Conservation (phyloP, 2,329 filamentous ascomycete genomes). For the Microthyrium microscopicum region DNA sequence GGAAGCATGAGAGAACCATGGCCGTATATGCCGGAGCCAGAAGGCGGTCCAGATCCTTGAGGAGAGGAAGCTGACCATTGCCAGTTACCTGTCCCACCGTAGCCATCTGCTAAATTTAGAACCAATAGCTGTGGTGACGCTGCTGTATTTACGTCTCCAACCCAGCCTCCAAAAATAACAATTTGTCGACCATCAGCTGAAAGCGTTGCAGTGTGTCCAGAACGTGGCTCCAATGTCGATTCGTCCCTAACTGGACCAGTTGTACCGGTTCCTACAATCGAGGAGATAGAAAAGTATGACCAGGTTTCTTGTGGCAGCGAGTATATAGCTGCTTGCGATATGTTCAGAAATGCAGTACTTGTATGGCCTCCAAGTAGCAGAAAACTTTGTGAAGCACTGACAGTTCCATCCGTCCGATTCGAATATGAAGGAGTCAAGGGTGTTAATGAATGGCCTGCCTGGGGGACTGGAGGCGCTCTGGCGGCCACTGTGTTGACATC, state of each 20-base stretch:
- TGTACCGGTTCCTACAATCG: conserved; percentile 21
- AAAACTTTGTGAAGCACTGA: conserved; percentile 60
- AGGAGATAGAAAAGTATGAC: conserved; percentile 47
- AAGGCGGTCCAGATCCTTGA: conserved; percentile 14
- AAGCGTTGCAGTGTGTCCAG: conserved; percentile 74
- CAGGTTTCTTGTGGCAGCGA: conserved; percentile 73
- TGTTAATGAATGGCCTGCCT: conserved; percentile 78
- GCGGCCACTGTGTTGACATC: conserved; percentile 29
- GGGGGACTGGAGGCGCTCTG: conserved; percentile 53
- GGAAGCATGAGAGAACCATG: conserved; percentile 46
- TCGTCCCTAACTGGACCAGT: conserved; percentile 38
- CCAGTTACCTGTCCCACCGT: conserved; percentile 47
- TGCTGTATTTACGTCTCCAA: conserved; percentile 59
- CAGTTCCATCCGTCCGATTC: conserved; percentile 42
- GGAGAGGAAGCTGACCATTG: conserved; percentile 34
- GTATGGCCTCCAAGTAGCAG: conserved; percentile 80
- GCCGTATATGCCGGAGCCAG: conserved; percentile 36
- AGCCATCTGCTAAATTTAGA: conserved; percentile 57
- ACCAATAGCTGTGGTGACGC: conserved; percentile 70
- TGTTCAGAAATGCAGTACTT: conserved; percentile 71
- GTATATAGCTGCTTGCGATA: conserved; percentile 79
- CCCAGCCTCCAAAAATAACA: conserved; percentile 79
- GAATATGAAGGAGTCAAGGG: conserved; percentile 53
- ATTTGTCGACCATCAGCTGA: conserved; percentile 63
- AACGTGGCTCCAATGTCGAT: conserved; percentile 54